A percentile compares a stretch with the other conserved stretches of the same genome.
phyloP scores from a whole-genome alignment of 1,139 yeast genomes.

The Nakaseomyces glabratus region DNA sequence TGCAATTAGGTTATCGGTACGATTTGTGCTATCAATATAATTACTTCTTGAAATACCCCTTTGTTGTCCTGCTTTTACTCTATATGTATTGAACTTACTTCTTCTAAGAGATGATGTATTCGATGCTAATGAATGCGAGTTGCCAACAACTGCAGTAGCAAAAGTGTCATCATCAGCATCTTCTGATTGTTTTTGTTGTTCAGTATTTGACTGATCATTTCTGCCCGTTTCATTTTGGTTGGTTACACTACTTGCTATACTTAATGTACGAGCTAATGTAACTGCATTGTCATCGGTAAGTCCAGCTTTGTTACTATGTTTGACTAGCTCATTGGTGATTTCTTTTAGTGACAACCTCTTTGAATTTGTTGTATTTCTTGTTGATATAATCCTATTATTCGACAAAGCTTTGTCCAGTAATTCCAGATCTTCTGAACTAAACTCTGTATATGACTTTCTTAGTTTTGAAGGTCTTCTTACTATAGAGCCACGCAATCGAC shows the following conservation, averaged over 20 bases:
- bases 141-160: neutral
- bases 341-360: conserved; percentile 44
- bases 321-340: conserved; percentile 57
- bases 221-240: conserved; percentile 9
- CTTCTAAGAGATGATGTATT: conserved; percentile 27
- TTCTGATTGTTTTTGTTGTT: conserved; percentile 3
- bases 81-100: conserved; percentile 28
- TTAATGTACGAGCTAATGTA: conserved; percentile 59
- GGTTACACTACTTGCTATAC: conserved; percentile 25
- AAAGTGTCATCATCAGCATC: too few species aligned
- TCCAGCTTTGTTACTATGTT: conserved; percentile 60
- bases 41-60: neutral
- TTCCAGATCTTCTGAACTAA: conserved; percentile 13
- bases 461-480: conserved; percentile 31
- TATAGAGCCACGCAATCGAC: conserved; percentile 12
- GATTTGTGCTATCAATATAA: neutral
- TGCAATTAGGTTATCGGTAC: conserved; percentile 1
- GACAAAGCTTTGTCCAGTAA: conserved; percentile 3
- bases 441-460: conserved; percentile 28
- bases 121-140: conserved; percentile 21
- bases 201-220: conserved; percentile 4
- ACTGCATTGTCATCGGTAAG: conserved; percentile 67
- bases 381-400: conserved; percentile 6
- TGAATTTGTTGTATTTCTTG: conserved; percentile 6
- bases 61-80: conserved; percentile 10